A percentile compares a stretch with the other conserved stretches of the same genome.
These are phyloP conservation scores for Tetrapisispora phaffii DNA, from an alignment of 805 yeast genomes.

Conservation along the genomic window DNA sequence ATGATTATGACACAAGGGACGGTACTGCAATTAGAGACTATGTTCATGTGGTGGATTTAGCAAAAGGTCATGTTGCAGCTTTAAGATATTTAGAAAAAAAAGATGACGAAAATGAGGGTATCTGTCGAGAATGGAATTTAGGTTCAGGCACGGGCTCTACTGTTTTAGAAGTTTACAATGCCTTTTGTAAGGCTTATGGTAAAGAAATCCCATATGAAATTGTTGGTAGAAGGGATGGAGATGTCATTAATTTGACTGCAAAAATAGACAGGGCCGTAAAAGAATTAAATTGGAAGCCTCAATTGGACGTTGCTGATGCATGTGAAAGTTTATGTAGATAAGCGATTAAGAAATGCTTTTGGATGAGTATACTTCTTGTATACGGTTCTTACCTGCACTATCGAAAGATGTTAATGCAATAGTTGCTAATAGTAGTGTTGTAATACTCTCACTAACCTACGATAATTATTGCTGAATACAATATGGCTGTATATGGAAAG, in stretches of 20 bases:
- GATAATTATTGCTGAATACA: too few relatives aligned
- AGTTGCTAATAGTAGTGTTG: too few relatives aligned
- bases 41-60: conserved; percentile 71
- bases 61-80: conserved; percentile 68
- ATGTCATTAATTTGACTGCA: conserved; percentile 66
- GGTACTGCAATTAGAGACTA: conserved; percentile 83
- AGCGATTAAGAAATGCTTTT: too few relatives aligned
- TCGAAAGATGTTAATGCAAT: too few relatives aligned
- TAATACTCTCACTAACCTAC: too few relatives aligned
- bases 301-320: conserved; percentile 48
- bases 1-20: conserved; percentile 60
- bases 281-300: conserved; percentile 58
- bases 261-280: conserved; percentile 54
- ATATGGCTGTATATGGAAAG: too few relatives aligned
- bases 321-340: conserved; percentile 70
- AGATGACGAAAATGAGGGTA: conserved; percentile 36
- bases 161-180: conserved; percentile 57
- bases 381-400: too few relatives aligned
- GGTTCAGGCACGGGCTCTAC: conserved; percentile 78
- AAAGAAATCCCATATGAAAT: conserved; percentile 52
- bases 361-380: too few relatives aligned
- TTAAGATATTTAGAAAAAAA: conserved; percentile 39
- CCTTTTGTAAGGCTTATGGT: conserved; percentile 58
- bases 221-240: conserved; percentile 63
- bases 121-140: conserved; percentile 69